These are phyloP conservation scores for Talaromyces sp. DNA, from an alignment of 2,329 filamentous ascomycete genomes.

Conservation along the genomic window DNA sequence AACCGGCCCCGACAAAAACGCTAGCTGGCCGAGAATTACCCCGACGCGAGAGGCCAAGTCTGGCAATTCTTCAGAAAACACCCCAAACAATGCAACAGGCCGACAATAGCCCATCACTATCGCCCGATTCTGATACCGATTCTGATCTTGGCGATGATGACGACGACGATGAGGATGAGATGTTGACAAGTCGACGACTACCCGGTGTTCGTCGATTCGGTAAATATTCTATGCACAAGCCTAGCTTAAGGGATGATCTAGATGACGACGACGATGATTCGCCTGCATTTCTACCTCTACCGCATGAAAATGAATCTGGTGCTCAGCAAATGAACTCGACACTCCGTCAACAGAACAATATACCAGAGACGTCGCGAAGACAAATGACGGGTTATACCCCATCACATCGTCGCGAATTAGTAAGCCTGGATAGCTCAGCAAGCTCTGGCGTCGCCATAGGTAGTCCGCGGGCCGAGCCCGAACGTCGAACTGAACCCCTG, in stretches of 20 bases:
- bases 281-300: constrained; percentile 46
- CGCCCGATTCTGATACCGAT: constrained; percentile 31
- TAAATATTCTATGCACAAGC: constrained; percentile 37
- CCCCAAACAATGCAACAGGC: constrained; percentile 31
- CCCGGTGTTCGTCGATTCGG: constrained; percentile 39
- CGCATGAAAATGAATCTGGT: constrained; percentile 24
- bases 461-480: constrained; percentile 23
- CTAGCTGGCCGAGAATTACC: constrained; percentile 25
- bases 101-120: constrained; percentile 35
- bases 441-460: constrained; percentile 36
- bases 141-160: constrained; percentile 28
- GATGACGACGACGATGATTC: constrained; percentile 46
- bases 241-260: constrained; percentile 34
- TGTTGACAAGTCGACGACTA: constrained; percentile 22
- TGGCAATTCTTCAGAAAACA: constrained; percentile 27
- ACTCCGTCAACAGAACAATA: constrained; percentile 36
- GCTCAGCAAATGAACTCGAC: constrained; percentile 41
- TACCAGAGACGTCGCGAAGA: constrained; percentile 27
- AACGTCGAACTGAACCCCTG: constrained; percentile 25
- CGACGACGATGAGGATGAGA: constrained; percentile 22
- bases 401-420: constrained; percentile 21
- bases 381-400: constrained; percentile 27
- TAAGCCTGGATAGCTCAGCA: constrained; percentile 33
- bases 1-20: constrained; percentile 24
- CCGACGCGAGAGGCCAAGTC: constrained; percentile 26